phyloP scores from a whole-genome alignment of 768 basidiomycete genomes.

The Lactarius vividus region DNA sequence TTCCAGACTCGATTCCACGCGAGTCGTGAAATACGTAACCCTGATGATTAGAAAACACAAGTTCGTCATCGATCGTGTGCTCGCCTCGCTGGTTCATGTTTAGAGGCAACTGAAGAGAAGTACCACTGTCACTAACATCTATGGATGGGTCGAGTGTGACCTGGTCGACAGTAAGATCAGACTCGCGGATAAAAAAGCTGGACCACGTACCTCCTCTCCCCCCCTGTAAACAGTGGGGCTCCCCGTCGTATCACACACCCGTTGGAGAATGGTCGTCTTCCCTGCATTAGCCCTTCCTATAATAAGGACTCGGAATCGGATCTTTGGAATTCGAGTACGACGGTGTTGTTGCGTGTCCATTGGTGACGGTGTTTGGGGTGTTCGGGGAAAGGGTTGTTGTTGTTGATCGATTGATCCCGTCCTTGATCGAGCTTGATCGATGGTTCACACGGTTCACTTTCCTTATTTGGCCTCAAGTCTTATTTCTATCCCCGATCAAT shows the following conservation, averaged over 20 bases:
- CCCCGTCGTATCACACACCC: not conserved
- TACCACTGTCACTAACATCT: not conserved
- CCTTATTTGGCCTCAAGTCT: too few species aligned
- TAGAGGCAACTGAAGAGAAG: not conserved
- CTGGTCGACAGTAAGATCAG: not conserved
- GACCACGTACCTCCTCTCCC: not conserved
- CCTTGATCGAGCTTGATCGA: too few species aligned
- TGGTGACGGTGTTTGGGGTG: too few species aligned
- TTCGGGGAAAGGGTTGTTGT: too few species aligned
- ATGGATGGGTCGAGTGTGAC: not conserved
- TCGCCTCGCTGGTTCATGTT: not conserved
- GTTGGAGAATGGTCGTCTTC: not conserved
- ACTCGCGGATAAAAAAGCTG: not conserved
- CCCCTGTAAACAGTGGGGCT: not conserved
- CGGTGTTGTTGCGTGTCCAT: too few species aligned
- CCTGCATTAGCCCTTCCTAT: not conserved
- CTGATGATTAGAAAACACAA: too few species aligned
- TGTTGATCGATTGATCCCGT: too few species aligned
- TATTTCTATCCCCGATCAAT: too few species aligned
- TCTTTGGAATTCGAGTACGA: too few species aligned
- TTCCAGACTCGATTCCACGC: too few species aligned
- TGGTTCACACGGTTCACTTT: too few species aligned
- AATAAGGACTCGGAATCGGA: not conserved
- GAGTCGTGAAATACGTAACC: too few species aligned
- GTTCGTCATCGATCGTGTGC: not conserved